phyloP scores from a whole-genome alignment of 2,329 filamentous ascomycete genomes.

The Penicillium psychrosexuale region DNA sequence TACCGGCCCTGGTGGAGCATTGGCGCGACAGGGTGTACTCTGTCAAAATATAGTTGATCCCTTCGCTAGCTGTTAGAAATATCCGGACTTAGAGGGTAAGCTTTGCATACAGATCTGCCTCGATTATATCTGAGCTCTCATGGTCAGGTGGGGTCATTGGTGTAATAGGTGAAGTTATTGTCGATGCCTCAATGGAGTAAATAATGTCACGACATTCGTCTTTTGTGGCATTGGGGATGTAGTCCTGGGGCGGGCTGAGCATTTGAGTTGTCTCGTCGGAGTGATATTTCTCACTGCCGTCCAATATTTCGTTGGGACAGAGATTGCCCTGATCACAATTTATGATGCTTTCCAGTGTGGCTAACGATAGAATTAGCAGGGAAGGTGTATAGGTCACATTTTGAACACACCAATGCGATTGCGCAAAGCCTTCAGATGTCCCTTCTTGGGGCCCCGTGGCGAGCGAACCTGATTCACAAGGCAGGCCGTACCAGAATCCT shows the following conservation, averaged over 20 bases:
- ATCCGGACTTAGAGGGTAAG: no score
- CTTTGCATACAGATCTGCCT: slow-evolving; percentile 2
- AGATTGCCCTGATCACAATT: background rate
- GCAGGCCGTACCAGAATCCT: slow-evolving; percentile 28
- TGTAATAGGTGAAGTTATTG: background rate
- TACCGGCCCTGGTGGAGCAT: slow-evolving; percentile 31
- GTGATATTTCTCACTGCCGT: background rate
- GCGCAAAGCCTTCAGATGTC: slow-evolving; percentile 27
- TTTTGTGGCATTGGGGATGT: background rate
- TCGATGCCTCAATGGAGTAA: background rate
- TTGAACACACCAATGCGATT: slow-evolving; percentile 26
- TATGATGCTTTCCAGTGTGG: slow-evolving; percentile 5
- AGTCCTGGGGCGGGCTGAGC: background rate
- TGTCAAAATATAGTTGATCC: slow-evolving; percentile 33
- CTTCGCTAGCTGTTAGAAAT: slow-evolving; percentile 14
- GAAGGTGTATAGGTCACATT: background rate
- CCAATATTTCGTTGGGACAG: background rate
- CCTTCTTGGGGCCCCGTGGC: slow-evolving; percentile 29
- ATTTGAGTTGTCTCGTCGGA: background rate
- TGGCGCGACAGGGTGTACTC: slow-evolving; percentile 28
- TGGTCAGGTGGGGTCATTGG: background rate
- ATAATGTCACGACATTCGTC: background rate
- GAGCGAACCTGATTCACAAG: slow-evolving; percentile 26
- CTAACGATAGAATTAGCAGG: background rate
- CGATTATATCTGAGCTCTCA: background rate